These are phyloP conservation scores for Adenanthera pavonina DNA, from an alignment of 306 rosid genomes.

Conservation along the genomic window DNA sequence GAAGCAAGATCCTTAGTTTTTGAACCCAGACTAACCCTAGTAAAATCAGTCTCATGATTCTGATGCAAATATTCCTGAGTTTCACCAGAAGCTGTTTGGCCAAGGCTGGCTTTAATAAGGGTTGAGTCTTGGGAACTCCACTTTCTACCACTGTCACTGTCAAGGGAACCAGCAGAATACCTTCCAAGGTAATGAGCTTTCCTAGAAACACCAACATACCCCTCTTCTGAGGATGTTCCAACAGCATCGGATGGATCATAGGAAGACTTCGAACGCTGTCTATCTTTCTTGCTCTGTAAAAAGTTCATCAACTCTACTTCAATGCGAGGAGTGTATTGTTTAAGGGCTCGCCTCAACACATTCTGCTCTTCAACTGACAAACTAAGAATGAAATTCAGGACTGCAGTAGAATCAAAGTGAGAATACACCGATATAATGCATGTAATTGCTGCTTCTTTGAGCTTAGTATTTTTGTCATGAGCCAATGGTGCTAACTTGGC, in stretches of 20 bases:
- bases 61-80: conserved; percentile 54
- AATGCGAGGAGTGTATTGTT: conserved; percentile 96
- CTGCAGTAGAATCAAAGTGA: conserved; percentile 83
- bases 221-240: conserved; percentile 98
- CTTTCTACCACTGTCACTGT: conserved; percentile 81
- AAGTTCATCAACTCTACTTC: conserved; percentile 97
- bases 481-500: conserved; percentile 89
- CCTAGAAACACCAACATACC: conserved; percentile 71
- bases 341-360: conserved; percentile 93
- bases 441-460: conserved; percentile 92
- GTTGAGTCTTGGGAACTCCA: conserved; percentile 94
- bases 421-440: conserved; percentile 96
- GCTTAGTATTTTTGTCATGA: conserved; percentile 89
- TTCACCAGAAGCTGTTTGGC: conserved; percentile 71
- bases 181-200: conserved; percentile 76
- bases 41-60: conserved; percentile 67
- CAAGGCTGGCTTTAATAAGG: conserved; percentile 56
- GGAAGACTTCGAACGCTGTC: conserved; percentile 82
- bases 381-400: conserved; percentile 89
- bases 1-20: conserved; percentile 61
- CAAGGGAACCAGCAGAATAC: conserved; percentile 94
- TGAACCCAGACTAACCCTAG: conserved; percentile 51
- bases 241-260: conserved; percentile 94
- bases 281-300: conserved; percentile 92
- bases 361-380: conserved; percentile 98